A percentile compares a stretch with the other conserved stretches of the same genome.
These are phyloP conservation scores for Penicillium italicum DNA, from an alignment of 2,329 filamentous ascomycete species.

Conservation along the genomic window DNA sequence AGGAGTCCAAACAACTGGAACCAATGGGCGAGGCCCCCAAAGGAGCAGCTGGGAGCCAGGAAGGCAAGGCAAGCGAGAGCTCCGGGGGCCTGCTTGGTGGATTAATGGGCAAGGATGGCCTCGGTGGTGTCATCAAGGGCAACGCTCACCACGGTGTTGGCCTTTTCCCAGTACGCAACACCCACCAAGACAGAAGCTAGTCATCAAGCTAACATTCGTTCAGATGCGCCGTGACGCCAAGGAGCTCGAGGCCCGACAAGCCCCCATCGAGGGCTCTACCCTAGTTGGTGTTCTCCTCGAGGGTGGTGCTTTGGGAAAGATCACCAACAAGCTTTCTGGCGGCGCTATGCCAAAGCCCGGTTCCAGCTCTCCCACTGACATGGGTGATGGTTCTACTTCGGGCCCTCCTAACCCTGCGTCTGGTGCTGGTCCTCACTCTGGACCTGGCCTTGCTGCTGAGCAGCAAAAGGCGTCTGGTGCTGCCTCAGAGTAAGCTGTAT, in stretches of 20 bases:
- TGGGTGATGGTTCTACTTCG: slow-evolving; percentile 3
- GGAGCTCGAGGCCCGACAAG: slow-evolving; percentile 10
- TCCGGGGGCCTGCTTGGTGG: neutral
- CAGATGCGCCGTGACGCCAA: slow-evolving; percentile 20
- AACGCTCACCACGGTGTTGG: slow-evolving; percentile 21
- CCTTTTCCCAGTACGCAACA: slow-evolving; percentile 16
- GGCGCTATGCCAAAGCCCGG: neutral
- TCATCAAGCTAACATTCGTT: neutral
- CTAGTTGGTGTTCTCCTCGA: slow-evolving; percentile 15
- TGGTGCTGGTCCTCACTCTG: slow-evolving; percentile 8
- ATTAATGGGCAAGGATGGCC: slow-evolving; percentile 13
- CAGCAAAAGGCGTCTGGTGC: neutral
- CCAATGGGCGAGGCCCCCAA: too few relatives aligned
- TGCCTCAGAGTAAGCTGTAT: neutral
- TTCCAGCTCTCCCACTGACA: neutral
- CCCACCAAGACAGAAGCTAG: fast-evolving
- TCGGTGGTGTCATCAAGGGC: slow-evolving; percentile 14
- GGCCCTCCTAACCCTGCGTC: slow-evolving; percentile 4
- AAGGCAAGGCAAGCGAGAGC: neutral
- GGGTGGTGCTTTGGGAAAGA: slow-evolving; percentile 17
- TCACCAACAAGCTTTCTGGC: slow-evolving; percentile 10
- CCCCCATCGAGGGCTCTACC: slow-evolving; percentile 20
- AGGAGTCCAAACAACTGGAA: neutral
- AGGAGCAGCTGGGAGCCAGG: neutral
- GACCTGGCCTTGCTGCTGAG: neutral